Conservation (phyloP, 768 basidiomycete genomes). For the Gymnopilus junonius region DNA sequence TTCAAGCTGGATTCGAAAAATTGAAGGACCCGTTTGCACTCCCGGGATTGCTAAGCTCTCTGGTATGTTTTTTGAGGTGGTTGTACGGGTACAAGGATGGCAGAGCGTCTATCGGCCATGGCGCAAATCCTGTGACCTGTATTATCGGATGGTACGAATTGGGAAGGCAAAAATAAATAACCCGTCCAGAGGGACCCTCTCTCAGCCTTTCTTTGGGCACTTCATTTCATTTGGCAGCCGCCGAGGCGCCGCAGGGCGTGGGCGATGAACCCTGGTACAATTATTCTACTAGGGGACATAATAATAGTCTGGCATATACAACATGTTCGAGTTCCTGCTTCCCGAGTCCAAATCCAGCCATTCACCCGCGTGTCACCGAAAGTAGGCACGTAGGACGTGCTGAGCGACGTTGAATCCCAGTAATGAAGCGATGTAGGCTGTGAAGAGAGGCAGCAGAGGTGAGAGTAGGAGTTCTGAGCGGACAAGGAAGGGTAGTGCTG, state of each 20-base stretch:
- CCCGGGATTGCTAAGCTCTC: neutral
- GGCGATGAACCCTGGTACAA: neutral
- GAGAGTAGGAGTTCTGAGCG: conserved; percentile 90
- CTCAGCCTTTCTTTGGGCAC: neutral
- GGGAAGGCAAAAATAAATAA: neutral
- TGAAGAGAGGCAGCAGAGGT: conserved; percentile 86
- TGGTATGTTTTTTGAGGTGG: neutral
- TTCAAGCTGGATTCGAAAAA: conserved; percentile 1
- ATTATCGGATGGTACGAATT: conserved; percentile 21
- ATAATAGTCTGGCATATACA: conserved; percentile 2
- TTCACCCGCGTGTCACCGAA: conserved; percentile 37
- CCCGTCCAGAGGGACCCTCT: neutral
- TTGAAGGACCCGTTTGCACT: too few species aligned
- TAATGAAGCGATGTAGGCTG: conserved; percentile 83
- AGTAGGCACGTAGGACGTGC: conserved; percentile 81
- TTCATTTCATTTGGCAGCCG: neutral
- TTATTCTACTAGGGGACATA: neutral
- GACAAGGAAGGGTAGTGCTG: conserved; percentile 93
- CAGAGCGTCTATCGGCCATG: conserved; percentile 10
- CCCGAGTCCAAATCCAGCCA: conserved; percentile 1
- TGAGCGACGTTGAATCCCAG: conserved; percentile 91
- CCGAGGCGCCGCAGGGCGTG: conserved; percentile 9
- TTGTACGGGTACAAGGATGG: neutral
- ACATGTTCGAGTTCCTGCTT: neutral
- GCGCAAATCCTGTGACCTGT: conserved; percentile 15